phyloP scores from a whole-genome alignment of 2,329 filamentous ascomycete genomes.

The Triangularia setosa region DNA sequence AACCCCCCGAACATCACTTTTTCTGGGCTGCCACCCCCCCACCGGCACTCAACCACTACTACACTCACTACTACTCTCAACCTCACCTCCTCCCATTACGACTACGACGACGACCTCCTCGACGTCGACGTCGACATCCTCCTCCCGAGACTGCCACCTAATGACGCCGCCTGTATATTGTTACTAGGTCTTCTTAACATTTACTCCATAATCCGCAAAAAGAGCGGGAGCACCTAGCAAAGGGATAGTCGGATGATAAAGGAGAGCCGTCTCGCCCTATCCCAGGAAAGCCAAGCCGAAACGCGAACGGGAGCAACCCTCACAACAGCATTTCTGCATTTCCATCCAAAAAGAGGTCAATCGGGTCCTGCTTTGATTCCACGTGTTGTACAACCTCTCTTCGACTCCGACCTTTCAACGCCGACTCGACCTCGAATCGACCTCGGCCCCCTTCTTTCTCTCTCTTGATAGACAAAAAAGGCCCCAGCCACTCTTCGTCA shows the following conservation, averaged over 20 bases:
- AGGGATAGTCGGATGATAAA: conserved; percentile 1
- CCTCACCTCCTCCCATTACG: neutral
- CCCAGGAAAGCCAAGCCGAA: conserved; percentile 15
- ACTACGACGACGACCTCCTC: neutral
- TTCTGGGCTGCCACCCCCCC: neutral
- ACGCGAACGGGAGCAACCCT: conserved; percentile 8
- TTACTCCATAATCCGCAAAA: neutral
- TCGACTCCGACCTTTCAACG: neutral
- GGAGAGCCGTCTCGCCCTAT: conserved; percentile 1
- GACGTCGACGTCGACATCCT: neutral
- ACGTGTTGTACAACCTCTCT: no score
- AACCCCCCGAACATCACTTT: neutral
- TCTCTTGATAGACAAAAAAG: neutral
- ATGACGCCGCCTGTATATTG: conserved; percentile 7
- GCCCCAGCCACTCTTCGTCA: conserved; percentile 7
- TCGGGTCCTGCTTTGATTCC: neutral
- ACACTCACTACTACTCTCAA: neutral
- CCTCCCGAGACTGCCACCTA: neutral
- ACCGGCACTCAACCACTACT: neutral
- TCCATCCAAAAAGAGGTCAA: neutral
- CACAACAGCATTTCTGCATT: conserved; percentile 12
- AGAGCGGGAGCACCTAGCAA: neutral
- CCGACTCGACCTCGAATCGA: neutral
- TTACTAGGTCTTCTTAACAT: neutral
- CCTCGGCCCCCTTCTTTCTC: conserved; percentile 5